Base-by-base conservation (phyloP, 768 basidiomycete species). In the Auricularia sp. region DNA sequence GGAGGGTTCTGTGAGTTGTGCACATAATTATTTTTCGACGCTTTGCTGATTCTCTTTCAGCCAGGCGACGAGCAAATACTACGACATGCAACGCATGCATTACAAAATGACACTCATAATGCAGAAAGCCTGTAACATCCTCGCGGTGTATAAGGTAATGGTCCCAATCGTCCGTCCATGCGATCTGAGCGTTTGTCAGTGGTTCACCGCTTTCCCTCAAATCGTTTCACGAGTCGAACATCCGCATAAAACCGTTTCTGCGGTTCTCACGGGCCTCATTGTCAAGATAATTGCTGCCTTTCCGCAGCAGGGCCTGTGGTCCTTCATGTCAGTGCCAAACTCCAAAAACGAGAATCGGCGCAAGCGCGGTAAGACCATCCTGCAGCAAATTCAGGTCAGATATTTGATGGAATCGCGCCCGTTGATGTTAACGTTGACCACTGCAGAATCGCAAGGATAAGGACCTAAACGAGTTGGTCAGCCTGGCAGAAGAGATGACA, bases 181-280 rank as follows among this genome's bases (percentile, higher is more conserved):
- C 11, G 63, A 34, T 54, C 68, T 54, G 64, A 54, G 68, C 3
- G 67, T 58, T 62, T 16, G 59, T 1, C 65, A 98, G 94, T 98
- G 96, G 94, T 90, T 86, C 69, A 94, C 90, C 0, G 95, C 94
- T 1, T 95, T 98, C 68, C 94, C 95, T 3, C 97, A 98, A 79
- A 92, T 98, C 63, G 93, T 95, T 14, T 98, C 96, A 14, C 85
- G 97, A 7, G 88, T 99, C 37, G 89, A 88, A 13, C 92, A 97
- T 68, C 76, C 74, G 3, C 88, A 90, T 69, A 68, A 74, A 11
- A 79, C 78, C 1, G 87, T 93, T 3, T 87, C 83, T 71, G 74
- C 72, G 0, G 74, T 85, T 3, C 76, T 99, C 24, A 79, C 82
- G 2, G 75, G 73, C 59, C 81, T 98, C 39, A 93, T 98, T 64